A percentile compares a stretch with the other conserved stretches of the same genome.
Conservation (phyloP, 768 basidiomycete species). For the Hygrocybe coccinea region DNA sequence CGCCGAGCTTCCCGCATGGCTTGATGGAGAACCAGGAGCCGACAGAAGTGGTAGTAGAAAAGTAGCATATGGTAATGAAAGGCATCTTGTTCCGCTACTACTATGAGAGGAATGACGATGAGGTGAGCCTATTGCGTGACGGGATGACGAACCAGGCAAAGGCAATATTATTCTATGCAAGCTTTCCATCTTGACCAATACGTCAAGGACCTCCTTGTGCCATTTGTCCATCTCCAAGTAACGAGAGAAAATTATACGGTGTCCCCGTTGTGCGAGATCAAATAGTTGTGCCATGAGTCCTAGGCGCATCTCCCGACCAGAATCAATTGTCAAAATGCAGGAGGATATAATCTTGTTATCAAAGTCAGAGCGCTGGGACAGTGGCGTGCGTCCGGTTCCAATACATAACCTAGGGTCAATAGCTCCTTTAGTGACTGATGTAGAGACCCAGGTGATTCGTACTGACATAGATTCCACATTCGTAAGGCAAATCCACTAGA, state of each 20-base stretch:
- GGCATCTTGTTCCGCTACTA: constrained; percentile 38
- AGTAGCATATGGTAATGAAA: constrained; percentile 41
- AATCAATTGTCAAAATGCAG: constrained; percentile 14
- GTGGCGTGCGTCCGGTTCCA: constrained; percentile 39
- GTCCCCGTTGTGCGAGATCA: constrained; percentile 28
- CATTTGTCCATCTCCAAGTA: constrained; percentile 27
- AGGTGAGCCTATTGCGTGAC: background rate
- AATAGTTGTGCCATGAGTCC: constrained; percentile 35
- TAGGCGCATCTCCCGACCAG: constrained; percentile 34
- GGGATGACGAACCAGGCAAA: constrained; percentile 29
- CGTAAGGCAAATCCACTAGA: constrained; percentile 39
- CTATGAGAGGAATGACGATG: constrained; percentile 28
- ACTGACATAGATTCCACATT: constrained; percentile 36
- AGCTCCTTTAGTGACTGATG: too few species aligned
- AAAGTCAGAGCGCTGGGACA: constrained; percentile 30
- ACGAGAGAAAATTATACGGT: constrained; percentile 27
- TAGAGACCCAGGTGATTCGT: background rate
- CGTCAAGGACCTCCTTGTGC: constrained; percentile 30
- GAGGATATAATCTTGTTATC: constrained; percentile 29
- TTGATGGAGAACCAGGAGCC: constrained; percentile 36
- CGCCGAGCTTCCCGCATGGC: constrained; percentile 26
- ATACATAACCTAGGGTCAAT: constrained; percentile 32
- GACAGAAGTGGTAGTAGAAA: constrained; percentile 38
- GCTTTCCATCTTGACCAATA: constrained; percentile 32
- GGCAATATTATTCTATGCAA: constrained; percentile 35